A percentile compares a stretch with the other conserved stretches of the same genome.
These are phyloP conservation scores for Ustanciosporium gigantosporum DNA, from an alignment of 1,284 basidiomycete genomes.

Conservation along the genomic window DNA sequence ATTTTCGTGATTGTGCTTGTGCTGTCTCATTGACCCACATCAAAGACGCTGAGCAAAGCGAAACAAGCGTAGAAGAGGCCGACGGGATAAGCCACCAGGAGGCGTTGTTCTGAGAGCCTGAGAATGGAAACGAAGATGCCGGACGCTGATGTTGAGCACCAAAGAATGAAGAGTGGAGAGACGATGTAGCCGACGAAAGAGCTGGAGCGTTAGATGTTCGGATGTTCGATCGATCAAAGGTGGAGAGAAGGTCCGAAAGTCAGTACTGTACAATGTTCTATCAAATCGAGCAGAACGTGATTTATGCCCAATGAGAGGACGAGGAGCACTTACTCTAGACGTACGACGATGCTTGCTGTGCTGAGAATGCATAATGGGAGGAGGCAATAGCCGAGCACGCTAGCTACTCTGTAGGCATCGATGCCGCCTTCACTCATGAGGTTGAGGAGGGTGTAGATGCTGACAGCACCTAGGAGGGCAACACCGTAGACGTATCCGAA, in stretches of 20 bases:
- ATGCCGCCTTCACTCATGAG: slow-evolving; percentile 95
- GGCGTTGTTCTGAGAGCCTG: slow-evolving; percentile 55
- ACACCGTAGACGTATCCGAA: slow-evolving; percentile 99
- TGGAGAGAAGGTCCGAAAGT: background rate
- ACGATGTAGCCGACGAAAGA: slow-evolving; percentile 49
- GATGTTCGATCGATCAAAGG: background rate
- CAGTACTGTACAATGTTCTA: too few relatives aligned
- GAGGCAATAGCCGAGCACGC: slow-evolving; percentile 94
- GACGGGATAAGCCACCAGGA: slow-evolving; percentile 59
- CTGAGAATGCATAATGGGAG: slow-evolving; percentile 96
- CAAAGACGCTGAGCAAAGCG: slow-evolving; percentile 57
- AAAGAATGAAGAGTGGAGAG: slow-evolving; percentile 58
- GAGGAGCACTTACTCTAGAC: slow-evolving; percentile 86
- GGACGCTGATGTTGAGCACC: slow-evolving; percentile 57
- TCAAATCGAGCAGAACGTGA: too few relatives aligned
- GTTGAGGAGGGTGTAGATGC: slow-evolving; percentile 93
- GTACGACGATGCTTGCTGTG: slow-evolving; percentile 81
- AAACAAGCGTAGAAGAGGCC: slow-evolving; percentile 59
- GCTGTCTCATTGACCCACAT: slow-evolving; percentile 23
- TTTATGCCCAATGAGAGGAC: too few relatives aligned
- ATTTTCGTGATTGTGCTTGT: too few relatives aligned
- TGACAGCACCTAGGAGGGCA: slow-evolving; percentile 87
- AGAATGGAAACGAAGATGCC: slow-evolving; percentile 60
- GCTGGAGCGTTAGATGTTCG: slow-evolving; percentile 3
- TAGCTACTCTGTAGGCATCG: slow-evolving; percentile 92